A percentile compares a stretch with the other conserved stretches of the same genome.
These are phyloP conservation scores for Teunomyces stri DNA, from an alignment of 805 yeast species.

Conservation along the genomic window DNA sequence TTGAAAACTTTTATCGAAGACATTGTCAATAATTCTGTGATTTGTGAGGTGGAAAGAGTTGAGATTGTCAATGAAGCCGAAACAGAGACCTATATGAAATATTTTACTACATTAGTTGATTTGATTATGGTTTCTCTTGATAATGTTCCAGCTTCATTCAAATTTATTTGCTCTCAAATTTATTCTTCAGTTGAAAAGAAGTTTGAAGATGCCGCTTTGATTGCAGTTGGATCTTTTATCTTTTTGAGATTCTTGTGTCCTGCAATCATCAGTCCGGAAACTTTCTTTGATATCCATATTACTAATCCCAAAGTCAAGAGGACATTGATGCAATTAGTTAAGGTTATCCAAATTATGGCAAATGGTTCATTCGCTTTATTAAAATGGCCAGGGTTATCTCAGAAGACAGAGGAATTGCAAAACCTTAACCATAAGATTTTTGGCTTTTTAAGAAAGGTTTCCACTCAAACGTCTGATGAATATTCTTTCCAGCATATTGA, in stretches of 20 bases:
- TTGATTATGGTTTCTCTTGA: slow-evolving; percentile 55
- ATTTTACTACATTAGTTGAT: slow-evolving; percentile 55
- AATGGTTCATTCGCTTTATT: slow-evolving; percentile 69
- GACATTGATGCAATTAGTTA: slow-evolving; percentile 74
- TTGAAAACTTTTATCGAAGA: slow-evolving; percentile 58
- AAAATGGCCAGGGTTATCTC: slow-evolving; percentile 58
- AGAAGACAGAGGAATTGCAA: slow-evolving; percentile 39
- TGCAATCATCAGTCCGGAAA: slow-evolving; percentile 85
- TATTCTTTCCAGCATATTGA: slow-evolving; percentile 9
- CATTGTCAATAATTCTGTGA: slow-evolving; percentile 46
- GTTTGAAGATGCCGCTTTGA: slow-evolving; percentile 56
- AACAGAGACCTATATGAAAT: slow-evolving; percentile 51
- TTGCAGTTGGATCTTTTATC: slow-evolving; percentile 83
- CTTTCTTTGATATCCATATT: slow-evolving; percentile 36
- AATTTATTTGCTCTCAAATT: slow-evolving; percentile 67
- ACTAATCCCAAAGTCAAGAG: slow-evolving; percentile 48
- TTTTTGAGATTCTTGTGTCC: slow-evolving; percentile 83
- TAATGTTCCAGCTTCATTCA: slow-evolving; percentile 67
- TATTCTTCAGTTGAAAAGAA: slow-evolving; percentile 53
- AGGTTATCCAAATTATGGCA: slow-evolving; percentile 81
- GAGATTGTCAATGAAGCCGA: slow-evolving; percentile 31
- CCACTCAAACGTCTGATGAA: slow-evolving; percentile 12
- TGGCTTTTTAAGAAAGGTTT: slow-evolving; percentile 25
- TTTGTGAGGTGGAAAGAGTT: slow-evolving; percentile 63
- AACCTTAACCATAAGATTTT: slow-evolving; percentile 27